Conservation (phyloP, 371 early-diverging fungal genomes). For the Fennellomyces sp. region DNA sequence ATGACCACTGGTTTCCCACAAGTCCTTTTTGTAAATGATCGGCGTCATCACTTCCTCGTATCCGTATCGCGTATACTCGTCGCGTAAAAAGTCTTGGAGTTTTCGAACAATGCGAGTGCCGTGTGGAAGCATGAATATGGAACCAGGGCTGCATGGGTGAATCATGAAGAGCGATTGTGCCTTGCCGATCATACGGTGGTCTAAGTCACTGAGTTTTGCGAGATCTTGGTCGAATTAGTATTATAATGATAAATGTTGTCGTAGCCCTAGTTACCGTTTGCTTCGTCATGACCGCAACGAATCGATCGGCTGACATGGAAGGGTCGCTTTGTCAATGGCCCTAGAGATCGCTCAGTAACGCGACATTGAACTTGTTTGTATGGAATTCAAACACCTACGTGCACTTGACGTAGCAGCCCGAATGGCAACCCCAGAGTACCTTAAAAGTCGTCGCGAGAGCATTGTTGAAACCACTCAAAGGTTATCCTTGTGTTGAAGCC, state of each 20-base stretch:
- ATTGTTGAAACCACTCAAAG: too few species aligned
- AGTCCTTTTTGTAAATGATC: constrained; percentile 90
- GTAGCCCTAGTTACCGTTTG: background rate
- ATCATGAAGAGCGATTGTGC: constrained; percentile 73
- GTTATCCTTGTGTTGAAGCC: too few species aligned
- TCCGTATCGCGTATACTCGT: constrained; percentile 88
- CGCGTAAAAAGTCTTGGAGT: constrained; percentile 66
- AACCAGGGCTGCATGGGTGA: constrained; percentile 87
- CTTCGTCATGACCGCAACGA: background rate
- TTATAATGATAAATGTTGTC: too few species aligned
- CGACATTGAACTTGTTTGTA: background rate
- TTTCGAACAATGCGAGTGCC: constrained; percentile 90
- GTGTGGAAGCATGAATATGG: constrained; percentile 94
- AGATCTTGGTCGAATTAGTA: background rate
- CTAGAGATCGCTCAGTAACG: background rate
- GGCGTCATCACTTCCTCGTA: constrained; percentile 97
- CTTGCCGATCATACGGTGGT: constrained; percentile 97
- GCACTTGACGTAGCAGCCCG: background rate
- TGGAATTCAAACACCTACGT: background rate
- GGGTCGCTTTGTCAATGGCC: background rate
- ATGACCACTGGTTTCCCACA: constrained; percentile 97
- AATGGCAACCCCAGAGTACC: background rate
- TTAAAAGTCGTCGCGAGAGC: constrained; percentile 1
- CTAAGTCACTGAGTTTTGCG: constrained; percentile 48
- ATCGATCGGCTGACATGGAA: background rate